Base-by-base conservation (phyloP, 1,284 basidiomycete genomes). In the Tilletia setariae region DNA sequence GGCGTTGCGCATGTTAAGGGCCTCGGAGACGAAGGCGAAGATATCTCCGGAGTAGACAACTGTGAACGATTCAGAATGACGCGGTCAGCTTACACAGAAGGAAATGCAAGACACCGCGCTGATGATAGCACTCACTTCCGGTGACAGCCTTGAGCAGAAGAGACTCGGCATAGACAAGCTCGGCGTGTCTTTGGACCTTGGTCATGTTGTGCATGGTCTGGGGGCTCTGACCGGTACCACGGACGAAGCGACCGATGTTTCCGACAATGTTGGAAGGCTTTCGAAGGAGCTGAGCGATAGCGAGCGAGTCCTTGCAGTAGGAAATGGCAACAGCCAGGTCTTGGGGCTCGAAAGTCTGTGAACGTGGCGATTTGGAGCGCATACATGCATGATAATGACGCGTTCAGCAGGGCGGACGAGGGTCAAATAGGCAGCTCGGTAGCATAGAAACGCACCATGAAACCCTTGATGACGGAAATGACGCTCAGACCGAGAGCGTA, bases 381-480 rank as follows among this genome's bases (percentile, higher is more conserved):
- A 40, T 40, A 40, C 11, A 40, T 40, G 35, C 35, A 40, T 47
- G 35, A 40, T 40, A 11, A 40, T 40, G 4, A 40, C 35, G 11
- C 35, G 35, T 11, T n/a, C 25, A 35, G 32, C n/a, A 43, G 46
- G 2, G n/a, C 28, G 6, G 23, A 64, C 28, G 46, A 43, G 9
- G 25, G 23, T 40, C 6, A 11, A 6, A 6, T 11, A 40, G 35
- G 35, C 6, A 6, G 11, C 11, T 42, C 21, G 16, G 65, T 32
- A 19, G 59, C 2, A n/a, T 40, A 8, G 40, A 7, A 21, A 67
- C 66, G 63, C 61, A 67, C 66, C 80, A 82, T 82, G 71, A 82
- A 76, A n/a, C 75, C 79, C 68, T 82, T 82, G 72, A 82, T 81
- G 28, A 77, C 76, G 16, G 78, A 76, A 32, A 82, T 80, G 30